A percentile compares a stretch with the other conserved stretches of the same genome.
Conservation (phyloP, 306 rosid species). For the Cucurbita ficifolia region DNA sequence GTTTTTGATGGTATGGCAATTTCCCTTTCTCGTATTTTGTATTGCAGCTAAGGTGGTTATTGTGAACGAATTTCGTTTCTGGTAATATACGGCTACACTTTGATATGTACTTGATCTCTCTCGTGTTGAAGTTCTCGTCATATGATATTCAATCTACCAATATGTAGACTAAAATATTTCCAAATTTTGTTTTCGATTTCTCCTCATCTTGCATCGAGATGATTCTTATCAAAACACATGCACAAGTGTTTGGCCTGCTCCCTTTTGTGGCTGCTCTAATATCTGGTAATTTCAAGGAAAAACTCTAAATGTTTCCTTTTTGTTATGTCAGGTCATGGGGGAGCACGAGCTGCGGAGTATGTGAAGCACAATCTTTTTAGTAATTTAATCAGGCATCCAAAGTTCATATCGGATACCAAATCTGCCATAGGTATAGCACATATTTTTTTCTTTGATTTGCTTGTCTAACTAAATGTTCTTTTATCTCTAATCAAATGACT, state of each 20-base stretch:
- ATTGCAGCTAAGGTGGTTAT: neutral
- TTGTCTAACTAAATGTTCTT: neutral
- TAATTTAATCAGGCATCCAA: constrained; percentile 82
- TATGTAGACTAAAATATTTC: neutral
- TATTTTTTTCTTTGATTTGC: neutral
- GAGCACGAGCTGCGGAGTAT: constrained; percentile 93
- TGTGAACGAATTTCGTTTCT: neutral
- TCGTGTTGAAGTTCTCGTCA: neutral
- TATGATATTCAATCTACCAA: neutral
- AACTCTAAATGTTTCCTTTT: constrained; percentile 10
- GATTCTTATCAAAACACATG: neutral
- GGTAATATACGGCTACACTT: neutral
- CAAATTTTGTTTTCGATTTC: neutral
- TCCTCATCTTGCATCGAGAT: neutral
- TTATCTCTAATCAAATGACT: neutral
- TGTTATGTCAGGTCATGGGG: constrained; percentile 72
- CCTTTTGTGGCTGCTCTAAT: neutral
- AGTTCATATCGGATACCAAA: constrained; percentile 88
- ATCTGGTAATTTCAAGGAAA: constrained; percentile 1
- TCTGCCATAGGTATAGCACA: constrained; percentile 59
- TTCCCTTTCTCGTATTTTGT: neutral
- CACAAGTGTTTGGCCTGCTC: neutral
- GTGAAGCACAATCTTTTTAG: constrained; percentile 88
- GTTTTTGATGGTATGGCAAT: constrained; percentile 64
- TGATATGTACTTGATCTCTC: neutral